These are phyloP conservation scores for Nigrospora sphaerica DNA, from an alignment of 2,329 filamentous ascomycete genomes.

Conservation along the genomic window DNA sequence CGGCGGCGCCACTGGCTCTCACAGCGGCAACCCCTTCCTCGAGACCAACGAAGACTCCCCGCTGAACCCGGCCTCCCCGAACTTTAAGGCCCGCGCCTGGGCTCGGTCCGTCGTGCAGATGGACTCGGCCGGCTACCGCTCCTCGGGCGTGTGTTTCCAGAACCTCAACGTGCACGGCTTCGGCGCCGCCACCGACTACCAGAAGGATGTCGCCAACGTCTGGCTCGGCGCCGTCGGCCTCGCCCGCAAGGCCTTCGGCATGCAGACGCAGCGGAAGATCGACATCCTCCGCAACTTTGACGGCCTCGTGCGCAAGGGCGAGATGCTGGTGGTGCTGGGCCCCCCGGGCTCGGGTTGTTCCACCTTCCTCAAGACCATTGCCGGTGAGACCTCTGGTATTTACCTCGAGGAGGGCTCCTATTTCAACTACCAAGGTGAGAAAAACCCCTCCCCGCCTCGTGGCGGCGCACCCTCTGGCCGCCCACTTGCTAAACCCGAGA, in stretches of 20 bases:
- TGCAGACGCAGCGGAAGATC: conserved; percentile 30
- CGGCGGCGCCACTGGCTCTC: conserved; percentile 19
- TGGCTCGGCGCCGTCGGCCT: conserved; percentile 42
- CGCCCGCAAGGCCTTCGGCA: conserved; percentile 42
- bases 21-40: conserved; percentile 42
- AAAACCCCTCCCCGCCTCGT: conserved; percentile 15
- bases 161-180: conserved; percentile 64
- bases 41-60: conserved; percentile 38
- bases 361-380: conserved; percentile 75
- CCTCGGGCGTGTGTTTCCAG: conserved; percentile 58
- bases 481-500: not conserved
- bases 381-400: conserved; percentile 74
- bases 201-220: conserved; percentile 59
- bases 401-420: conserved; percentile 59
- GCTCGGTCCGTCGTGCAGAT: conserved; percentile 51
- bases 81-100: conserved; percentile 52
- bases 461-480: conserved; percentile 7
- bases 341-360: conserved; percentile 65
- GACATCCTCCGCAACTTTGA: conserved; percentile 42
- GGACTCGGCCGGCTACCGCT: conserved; percentile 50
- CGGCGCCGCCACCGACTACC: conserved; percentile 62
- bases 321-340: conserved; percentile 49
- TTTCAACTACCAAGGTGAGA: conserved; percentile 69
- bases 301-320: conserved; percentile 41
- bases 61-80: conserved; percentile 43